Base-by-base conservation (phyloP, 2,329 filamentous ascomycete genomes). In the Pseudogymnoascus sp. region DNA sequence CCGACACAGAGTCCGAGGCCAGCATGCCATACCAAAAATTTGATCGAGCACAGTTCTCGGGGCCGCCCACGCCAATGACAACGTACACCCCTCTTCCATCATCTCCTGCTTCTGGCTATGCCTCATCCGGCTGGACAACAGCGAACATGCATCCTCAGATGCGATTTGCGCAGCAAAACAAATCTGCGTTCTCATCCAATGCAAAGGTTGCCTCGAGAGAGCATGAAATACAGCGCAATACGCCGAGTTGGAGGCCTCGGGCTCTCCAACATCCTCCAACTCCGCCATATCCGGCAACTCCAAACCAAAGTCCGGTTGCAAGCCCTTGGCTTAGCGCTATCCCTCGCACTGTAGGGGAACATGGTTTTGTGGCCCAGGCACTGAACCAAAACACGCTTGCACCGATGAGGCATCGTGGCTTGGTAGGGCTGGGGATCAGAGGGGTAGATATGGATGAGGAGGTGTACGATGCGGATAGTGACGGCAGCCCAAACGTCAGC, bases 281-380 rank as follows among this genome's bases (percentile, higher is more conserved):
- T 19, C 49, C 49, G 16, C 49, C 49, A 16, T 55, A 55, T 21
- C 49, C 49, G 2, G 49, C 29, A 14, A 60, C 58, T 38, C 58
- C 58, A 26, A 39, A 26, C 11, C 35, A 38, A 16, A 60, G 35
- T 31, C 58, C 58, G 1, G 23, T 41, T 31, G 58, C 76, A 2
- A 77, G 75, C 62, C 78, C 78, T 4, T 74, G 75, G 68, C 72
- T 80, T 6, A 80, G 76, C 64, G 78, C 78, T 11, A 74, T 80
- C 31, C 78, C 78, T 5, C 49, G 49, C 29, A 35, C 49, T 6
- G 2, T 6, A 19, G n/a, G 29, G 2, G 29, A 55, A 4, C n/a
- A 55, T 8, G 29, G 29, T 5, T 33, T 33, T 55, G 29, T 8
- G 3, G 49, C n/a, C n/a, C 49, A 21, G 49, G 5, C 29, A 14